These are phyloP conservation scores for Penicillium sp. DNA, from an alignment of 2,329 filamentous ascomycete species.

Conservation along the genomic window DNA sequence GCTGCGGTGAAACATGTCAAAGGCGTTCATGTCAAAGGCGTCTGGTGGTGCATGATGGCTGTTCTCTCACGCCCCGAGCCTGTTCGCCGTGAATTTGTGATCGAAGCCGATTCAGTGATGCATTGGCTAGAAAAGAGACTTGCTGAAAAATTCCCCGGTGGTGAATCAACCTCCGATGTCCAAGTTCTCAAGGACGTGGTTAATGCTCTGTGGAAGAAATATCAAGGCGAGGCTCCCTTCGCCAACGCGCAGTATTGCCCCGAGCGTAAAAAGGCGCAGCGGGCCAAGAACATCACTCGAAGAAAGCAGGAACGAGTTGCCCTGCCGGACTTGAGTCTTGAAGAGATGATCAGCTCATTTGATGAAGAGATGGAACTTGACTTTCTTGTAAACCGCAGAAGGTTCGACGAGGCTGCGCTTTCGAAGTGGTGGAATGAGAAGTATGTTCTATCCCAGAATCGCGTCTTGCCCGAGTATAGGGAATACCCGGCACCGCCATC, in stretches of 20 bases:
- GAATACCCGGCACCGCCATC: slow-evolving; percentile 10
- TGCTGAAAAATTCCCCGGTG: too few species aligned
- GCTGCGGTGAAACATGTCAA: too few species aligned
- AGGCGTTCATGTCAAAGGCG: slow-evolving; percentile 28
- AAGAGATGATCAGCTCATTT: slow-evolving; percentile 13
- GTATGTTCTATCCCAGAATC: not conserved
- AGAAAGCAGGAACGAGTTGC: slow-evolving; percentile 3
- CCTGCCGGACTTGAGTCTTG: slow-evolving; percentile 1
- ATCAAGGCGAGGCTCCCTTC: not conserved
- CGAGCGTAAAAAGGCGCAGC: not conserved
- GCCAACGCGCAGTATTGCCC: not conserved
- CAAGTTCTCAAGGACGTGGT: not conserved
- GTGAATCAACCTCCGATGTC: not conserved
- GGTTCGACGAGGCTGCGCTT: slow-evolving; percentile 4
- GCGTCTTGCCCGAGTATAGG: slow-evolving; percentile 4
- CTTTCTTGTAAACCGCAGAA: slow-evolving; percentile 6
- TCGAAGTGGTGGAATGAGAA: slow-evolving; percentile 10
- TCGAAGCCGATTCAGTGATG: slow-evolving; percentile 30
- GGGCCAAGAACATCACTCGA: not conserved
- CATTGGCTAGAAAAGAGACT: slow-evolving; percentile 14
- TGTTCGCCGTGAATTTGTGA: slow-evolving; percentile 29
- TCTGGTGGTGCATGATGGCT: slow-evolving; percentile 40
- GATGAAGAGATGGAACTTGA: slow-evolving; percentile 23
- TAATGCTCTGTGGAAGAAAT: not conserved
- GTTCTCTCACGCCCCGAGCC: slow-evolving; percentile 32